Percentiles rank a stretch among this genome's conserved stretches.
phyloP scores from a whole-genome alignment of 2,329 filamentous ascomycete species.

The Furcasterigmium furcatum region DNA sequence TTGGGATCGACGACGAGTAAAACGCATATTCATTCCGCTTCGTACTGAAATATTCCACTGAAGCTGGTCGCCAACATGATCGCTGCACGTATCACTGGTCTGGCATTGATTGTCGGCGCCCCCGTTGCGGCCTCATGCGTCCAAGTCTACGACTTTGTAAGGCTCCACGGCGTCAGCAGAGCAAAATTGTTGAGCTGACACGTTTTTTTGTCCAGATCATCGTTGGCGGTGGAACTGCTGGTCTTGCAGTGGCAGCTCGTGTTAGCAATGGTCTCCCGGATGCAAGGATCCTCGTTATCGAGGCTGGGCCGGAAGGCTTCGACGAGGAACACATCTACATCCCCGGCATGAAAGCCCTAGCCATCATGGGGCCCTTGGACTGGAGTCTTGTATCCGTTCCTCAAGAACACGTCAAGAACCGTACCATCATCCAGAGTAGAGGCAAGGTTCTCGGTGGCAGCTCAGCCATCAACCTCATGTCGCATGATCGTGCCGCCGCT shows the following conservation, averaged over 20 bases:
- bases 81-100: no score
- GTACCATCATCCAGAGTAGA: conserved; percentile 31
- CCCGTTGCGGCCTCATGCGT: no score
- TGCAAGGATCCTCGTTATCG: conserved; percentile 22
- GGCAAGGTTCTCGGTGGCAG: conserved; percentile 44
- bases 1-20: no score
- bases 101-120: no score
- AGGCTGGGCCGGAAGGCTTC: conserved; percentile 21
- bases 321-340: conserved; percentile 21
- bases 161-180: not conserved
- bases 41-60: no score
- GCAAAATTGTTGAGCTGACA: not conserved
- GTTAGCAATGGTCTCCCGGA: conserved; percentile 16
- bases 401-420: conserved; percentile 31
- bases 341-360: conserved; percentile 19
- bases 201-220: conserved; percentile 15
- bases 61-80: no score
- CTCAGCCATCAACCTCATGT: conserved; percentile 39
- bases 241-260: conserved; percentile 23
- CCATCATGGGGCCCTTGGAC: conserved; percentile 21
- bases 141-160: no score
- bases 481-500: conserved; percentile 24
- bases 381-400: conserved; percentile 36
- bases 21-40: no score
- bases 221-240: conserved; percentile 29